These are phyloP conservation scores for Phytophthora sojae DNA, from an alignment of 352 stramenopile species.

Conservation along the genomic window DNA sequence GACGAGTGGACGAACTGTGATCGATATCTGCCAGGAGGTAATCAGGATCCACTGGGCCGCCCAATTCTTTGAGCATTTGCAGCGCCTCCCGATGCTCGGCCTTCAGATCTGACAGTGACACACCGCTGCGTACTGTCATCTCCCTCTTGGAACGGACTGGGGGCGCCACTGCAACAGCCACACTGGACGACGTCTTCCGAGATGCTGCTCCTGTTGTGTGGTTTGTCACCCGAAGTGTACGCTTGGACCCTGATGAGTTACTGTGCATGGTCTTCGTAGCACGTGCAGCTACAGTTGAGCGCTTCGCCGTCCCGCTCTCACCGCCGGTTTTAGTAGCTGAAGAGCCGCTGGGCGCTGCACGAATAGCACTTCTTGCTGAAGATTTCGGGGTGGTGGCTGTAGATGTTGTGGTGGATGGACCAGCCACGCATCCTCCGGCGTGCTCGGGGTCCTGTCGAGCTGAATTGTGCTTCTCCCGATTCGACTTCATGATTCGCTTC, in stretches of 20 bases:
- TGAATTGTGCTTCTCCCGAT: slow-evolving; percentile 43
- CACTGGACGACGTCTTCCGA: slow-evolving; percentile 15
- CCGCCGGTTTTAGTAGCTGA: slow-evolving; percentile 15
- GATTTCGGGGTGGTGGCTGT: not conserved
- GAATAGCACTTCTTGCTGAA: slow-evolving; percentile 19
- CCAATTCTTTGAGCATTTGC: slow-evolving; percentile 77
- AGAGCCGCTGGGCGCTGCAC: slow-evolving; percentile 21
- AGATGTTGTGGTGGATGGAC: not conserved
- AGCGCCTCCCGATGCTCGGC: slow-evolving; percentile 79
- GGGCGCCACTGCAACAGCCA: slow-evolving; percentile 4
- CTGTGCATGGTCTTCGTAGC: slow-evolving; percentile 16
- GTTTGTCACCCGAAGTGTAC: not conserved
- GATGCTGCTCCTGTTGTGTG: slow-evolving; percentile 1
- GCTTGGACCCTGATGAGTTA: slow-evolving; percentile 11
- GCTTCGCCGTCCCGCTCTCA: slow-evolving; percentile 8
- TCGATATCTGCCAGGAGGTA: slow-evolving; percentile 36
- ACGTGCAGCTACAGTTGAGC: slow-evolving; percentile 3
- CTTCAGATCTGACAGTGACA: slow-evolving; percentile 79
- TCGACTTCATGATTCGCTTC: slow-evolving; percentile 65
- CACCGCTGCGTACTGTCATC: slow-evolving; percentile 48
- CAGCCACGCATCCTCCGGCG: not conserved
- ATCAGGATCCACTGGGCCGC: slow-evolving; percentile 59
- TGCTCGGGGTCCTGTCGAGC: slow-evolving; percentile 12
- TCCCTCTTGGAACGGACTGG: slow-evolving; percentile 32
- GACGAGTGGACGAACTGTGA: not conserved